These are phyloP conservation scores for Solanum ossicruentum DNA, from an alignment of 257 asterid genomes.

Conservation along the genomic window DNA sequence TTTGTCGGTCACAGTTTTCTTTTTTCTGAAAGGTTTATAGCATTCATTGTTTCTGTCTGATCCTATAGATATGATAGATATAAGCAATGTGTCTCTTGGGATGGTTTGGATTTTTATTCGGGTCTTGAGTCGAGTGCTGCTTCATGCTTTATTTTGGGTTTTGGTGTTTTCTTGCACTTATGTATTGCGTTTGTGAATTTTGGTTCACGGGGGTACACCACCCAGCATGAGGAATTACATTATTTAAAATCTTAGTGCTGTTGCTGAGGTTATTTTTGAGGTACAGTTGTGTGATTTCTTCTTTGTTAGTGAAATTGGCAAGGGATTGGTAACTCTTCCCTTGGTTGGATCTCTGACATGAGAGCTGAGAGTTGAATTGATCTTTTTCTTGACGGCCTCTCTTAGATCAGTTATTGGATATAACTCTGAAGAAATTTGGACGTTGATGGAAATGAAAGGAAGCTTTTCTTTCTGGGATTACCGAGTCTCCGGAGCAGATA, in stretches of 20 bases:
- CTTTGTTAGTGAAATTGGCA: not conserved
- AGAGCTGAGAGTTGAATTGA: not conserved
- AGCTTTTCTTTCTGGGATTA: not conserved
- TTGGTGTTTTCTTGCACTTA: not conserved
- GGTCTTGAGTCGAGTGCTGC: not conserved
- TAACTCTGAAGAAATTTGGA: not conserved
- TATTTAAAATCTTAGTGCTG: not conserved
- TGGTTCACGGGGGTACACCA: not conserved
- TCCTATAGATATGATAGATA: slow-evolving; percentile 1
- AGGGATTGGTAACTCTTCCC: not conserved
- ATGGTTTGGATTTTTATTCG: not conserved
- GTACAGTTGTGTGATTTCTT: not conserved
- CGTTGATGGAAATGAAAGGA: not conserved
- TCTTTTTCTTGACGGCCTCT: not conserved
- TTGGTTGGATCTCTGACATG: not conserved
- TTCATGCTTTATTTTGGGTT: not conserved
- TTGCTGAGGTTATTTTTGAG: not conserved
- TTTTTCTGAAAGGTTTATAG: slow-evolving; percentile 8
- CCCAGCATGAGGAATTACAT: not conserved
- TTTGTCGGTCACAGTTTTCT: slow-evolving; percentile 7
- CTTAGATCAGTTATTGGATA: not conserved
- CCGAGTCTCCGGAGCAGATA: too few relatives aligned
- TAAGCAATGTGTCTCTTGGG: not conserved
- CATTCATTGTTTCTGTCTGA: slow-evolving; percentile 8
- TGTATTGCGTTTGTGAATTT: not conserved